Base-by-base conservation (phyloP, 129 eudicot species). In the Logfia minima region DNA sequence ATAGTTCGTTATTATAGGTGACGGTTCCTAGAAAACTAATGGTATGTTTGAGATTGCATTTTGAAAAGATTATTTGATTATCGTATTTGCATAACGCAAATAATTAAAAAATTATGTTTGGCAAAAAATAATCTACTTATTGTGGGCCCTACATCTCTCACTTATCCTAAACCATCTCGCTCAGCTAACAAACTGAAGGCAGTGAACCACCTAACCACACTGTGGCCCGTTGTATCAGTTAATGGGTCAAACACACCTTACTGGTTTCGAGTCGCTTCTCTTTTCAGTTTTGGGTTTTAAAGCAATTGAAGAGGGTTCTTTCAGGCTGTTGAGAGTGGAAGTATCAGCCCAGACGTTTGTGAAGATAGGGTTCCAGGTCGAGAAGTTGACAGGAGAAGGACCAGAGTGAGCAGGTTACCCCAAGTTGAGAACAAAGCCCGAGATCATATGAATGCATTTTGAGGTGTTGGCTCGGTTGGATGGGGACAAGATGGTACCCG, bases 81-180 rank as follows among this genome's bases (percentile, higher is more conserved):
- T 26, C 2, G 29, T 26, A 26, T 26, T 26, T 26, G 2, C 2
- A 26, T 1, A 26, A 26, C 1, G 2, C 2, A 26, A 26, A 26
- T 26, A 26, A 26, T 26, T 0, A 26, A 2, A 26, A 26, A 26
- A 26, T 2, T 26, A 2, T 26, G 2, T 26, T 26, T 26, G 1
- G 29, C 29, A 26, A 26, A 26, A 26, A 26, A 26, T 26, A 2
- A 26, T 26, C 95, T 91, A 34, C 95, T 92, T 55, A 89, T 91
- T 26, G 89, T 87, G n/a, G 97, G 97, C 75, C 95, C 97, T 19
- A 83, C 97, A 19, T 91, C 92, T 2, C 90, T 91, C 55, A 80
- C 88, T 5, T 86, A 70, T 85, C 2, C 93, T 88, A 58, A 14
- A 58, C 26, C 11, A 3, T 8, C 11, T 58, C 13, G 48, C 48